Conservation (phyloP, 2,329 filamentous ascomycete genomes). For the Calonectria pseudoturangicola region DNA sequence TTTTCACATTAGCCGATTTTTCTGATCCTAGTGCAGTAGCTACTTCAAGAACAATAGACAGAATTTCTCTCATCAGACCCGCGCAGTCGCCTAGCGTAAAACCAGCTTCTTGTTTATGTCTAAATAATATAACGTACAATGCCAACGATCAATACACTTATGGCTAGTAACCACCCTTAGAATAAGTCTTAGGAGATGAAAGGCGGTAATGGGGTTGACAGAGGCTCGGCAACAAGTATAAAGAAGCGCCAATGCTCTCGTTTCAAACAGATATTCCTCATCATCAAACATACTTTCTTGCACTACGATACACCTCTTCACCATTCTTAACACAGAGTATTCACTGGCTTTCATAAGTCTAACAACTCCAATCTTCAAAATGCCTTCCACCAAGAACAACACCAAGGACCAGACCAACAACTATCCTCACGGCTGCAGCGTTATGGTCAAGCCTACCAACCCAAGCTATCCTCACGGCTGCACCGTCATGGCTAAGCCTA, state of each 20-base stretch:
- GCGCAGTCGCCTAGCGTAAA: not conserved
- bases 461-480: constrained; percentile 55
- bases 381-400: constrained; percentile 57
- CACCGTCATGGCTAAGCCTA: constrained; percentile 57
- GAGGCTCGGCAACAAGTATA: constrained; percentile 43
- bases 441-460: constrained; percentile 56
- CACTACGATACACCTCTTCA: constrained; percentile 48
- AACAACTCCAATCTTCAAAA: constrained; percentile 55
- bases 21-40: too few relatives aligned
- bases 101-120: not conserved
- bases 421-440: constrained; percentile 55
- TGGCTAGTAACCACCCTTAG: not conserved
- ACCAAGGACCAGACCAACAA: constrained; percentile 51
- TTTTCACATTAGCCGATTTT: not conserved
- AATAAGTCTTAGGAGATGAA: not conserved
- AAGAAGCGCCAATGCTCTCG: constrained; percentile 37
- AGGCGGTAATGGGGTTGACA: not conserved
- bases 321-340: constrained; percentile 53
- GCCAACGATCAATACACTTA: constrained; percentile 17
- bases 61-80: not conserved
- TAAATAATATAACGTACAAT: constrained; percentile 37
- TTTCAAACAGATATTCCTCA: constrained; percentile 34
- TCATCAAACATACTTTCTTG: constrained; percentile 40
- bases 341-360: constrained; percentile 53
- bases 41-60: not conserved